Base-by-base conservation (phyloP, 345 rosid genomes). In the Gossypium raimondii region DNA sequence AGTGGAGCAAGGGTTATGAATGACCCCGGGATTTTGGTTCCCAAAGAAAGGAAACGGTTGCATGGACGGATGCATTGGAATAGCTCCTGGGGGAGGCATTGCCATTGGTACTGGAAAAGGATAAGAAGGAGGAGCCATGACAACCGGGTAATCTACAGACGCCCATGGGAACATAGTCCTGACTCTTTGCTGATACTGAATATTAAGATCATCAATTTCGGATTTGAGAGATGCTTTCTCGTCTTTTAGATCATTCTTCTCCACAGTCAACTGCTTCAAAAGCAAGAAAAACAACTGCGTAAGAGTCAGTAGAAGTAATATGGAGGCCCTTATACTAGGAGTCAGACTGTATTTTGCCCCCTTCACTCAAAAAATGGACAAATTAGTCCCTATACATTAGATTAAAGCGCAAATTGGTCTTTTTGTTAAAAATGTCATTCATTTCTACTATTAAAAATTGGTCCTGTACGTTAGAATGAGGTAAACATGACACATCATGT, bases 221-320 rank as follows among this genome's bases (percentile, higher is more conserved):
- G 92, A 87, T 81, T 87, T 94, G 3, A 94, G 80, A 69, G 92
- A 87, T 7, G 85, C 83, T 85, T 89, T 92, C 84, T 94, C 98
- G 83, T 94, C 98, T 85, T 89, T 84, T 45, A 94, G 85, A 72
- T 92, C 94, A 82, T 89, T 90, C 75, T 94, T 94, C 87, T 94
- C 98, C 78, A 87, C 92, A 0, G 87, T 92, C 86, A 94, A 76
- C 97, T 94, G 81, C 80, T 4, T 62, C 64, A 63, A 20, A 44
- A 20, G 43, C 47, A 60, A 75, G 45, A 59, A 25, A 6, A 25
- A 6, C 18, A 14, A 25, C n/a, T 3, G 4, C 8, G 3, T 43
- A 20, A 65, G 27, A 63, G 47, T 12, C 24, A 0, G 41, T 34
- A 34, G 5, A 34, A 34, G 41, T 34, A 34, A 4, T 34, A 34